Evolutionary conservation across 148 eudicot species (phyloP), one percentile per base, ranked within the genome.

Genomic region (Gaultheria prostrata): DNA sequence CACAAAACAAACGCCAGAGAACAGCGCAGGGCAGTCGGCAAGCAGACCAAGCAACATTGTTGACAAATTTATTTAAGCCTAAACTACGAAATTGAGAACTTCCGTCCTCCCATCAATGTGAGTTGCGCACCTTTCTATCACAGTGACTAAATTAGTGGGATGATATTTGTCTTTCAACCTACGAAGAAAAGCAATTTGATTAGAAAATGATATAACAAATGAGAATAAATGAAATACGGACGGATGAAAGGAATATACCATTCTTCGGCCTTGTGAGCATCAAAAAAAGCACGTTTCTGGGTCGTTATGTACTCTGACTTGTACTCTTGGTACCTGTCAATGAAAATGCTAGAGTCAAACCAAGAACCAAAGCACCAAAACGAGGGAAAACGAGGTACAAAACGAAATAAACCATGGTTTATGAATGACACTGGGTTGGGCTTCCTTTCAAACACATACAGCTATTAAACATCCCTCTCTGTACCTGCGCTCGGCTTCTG

Each of bases 401-500:
- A 56, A 24, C 11, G 12, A 2, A 43, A 33, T 2, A 18, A 61
- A 73, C 8, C 18, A 39, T 6, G 9, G 48, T 2, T 56, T 9
- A 56, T 10, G 28, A 78, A 30, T 3, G 35, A 13, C 26, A 9
- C 35, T 13, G 54, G 61, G 63, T n/a, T 46, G 48, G 48, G 17
- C 14, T 61, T 28, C 50, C 48, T 46, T 63, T 54, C 26, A 50
- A 73, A 63, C 49, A 79, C 61, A 48, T 18, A 54, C 59, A 51
- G 43, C 65, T 18, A 76, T 30, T 30, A 79, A 85, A 76, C 26
- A 82, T 61, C 48, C 18, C 21, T 46, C 39, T 49, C 17, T 75
- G 56, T 83, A 97, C 98, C 99, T 95, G 84, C 96, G 98, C 86
- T 97, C 99, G 33, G 99, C 99, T 92, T 97, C 99, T 85, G 95